Conservation (phyloP, 768 basidiomycete species). For the Scleroderma citrinum region DNA sequence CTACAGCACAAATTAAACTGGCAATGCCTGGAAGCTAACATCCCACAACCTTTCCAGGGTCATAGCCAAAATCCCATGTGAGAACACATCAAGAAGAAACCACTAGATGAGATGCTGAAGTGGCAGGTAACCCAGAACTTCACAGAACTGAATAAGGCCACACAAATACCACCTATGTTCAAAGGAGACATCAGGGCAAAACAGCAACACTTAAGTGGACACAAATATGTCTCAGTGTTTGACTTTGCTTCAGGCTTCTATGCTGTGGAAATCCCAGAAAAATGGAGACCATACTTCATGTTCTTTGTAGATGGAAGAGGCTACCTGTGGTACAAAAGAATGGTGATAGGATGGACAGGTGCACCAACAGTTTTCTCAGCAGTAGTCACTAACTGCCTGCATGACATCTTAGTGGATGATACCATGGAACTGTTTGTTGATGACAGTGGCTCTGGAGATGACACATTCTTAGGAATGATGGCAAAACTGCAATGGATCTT, state of each 20-base stretch:
- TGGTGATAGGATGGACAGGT: too few relatives aligned
- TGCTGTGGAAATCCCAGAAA: too few relatives aligned
- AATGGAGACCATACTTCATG: too few relatives aligned
- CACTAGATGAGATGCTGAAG: neutral
- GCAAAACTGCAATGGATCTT: neutral
- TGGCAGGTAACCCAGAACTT: conserved; percentile 12
- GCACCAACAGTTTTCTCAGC: too few relatives aligned
- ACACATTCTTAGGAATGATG: neutral
- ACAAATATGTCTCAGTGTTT: conserved; percentile 19
- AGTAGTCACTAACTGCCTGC: too few relatives aligned
- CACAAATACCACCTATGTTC: conserved; percentile 14
- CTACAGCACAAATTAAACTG: conserved; percentile 28
- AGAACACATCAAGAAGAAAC: neutral
- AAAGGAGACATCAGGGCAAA: conserved; percentile 20
- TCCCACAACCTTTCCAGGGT: neutral
- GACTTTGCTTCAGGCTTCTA: neutral
- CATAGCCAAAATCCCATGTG: neutral
- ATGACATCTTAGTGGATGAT: too few relatives aligned
- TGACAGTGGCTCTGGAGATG: conserved; percentile 33
- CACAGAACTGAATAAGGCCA: conserved; percentile 15
- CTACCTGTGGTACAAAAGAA: too few relatives aligned
- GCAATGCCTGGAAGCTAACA: neutral
- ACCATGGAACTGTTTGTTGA: too few relatives aligned
- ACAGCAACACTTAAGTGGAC: conserved; percentile 7
- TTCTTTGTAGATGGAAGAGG: too few relatives aligned